Percentiles rank a stretch among this genome's conserved stretches.
Conservation (phyloP, 805 yeast genomes). For the Candida railenensis region DNA sequence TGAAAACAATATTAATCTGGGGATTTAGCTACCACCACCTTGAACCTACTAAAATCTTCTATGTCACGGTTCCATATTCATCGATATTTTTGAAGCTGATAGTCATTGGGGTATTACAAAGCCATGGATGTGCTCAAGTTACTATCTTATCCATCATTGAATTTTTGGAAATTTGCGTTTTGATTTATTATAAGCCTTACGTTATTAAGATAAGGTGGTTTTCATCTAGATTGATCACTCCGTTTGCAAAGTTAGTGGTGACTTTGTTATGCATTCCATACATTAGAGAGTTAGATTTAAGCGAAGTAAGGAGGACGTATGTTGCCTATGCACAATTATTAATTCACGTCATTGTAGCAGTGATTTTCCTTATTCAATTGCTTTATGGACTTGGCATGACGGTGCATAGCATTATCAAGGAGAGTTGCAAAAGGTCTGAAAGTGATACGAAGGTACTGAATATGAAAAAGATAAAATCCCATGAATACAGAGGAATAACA, state of each 20-base stretch:
- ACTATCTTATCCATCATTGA: slow-evolving; percentile 36
- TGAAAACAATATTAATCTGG: slow-evolving; percentile 48
- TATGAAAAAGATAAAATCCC: neutral
- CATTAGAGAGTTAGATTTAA: slow-evolving; percentile 29
- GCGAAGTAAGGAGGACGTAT: slow-evolving; percentile 39
- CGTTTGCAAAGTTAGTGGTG: slow-evolving; percentile 37
- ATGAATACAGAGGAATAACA: neutral
- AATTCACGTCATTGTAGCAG: slow-evolving; percentile 36
- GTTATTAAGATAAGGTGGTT: slow-evolving; percentile 26
- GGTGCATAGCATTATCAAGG: neutral
- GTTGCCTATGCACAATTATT: slow-evolving; percentile 44
- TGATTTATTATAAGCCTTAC: slow-evolving; percentile 26
- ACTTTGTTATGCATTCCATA: slow-evolving; percentile 45
- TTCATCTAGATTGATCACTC: slow-evolving; percentile 32
- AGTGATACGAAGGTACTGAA: neutral
- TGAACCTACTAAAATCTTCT: slow-evolving; percentile 41
- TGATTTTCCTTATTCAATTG: slow-evolving; percentile 27
- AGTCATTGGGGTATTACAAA: slow-evolving; percentile 45
- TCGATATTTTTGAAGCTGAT: slow-evolving; percentile 35
- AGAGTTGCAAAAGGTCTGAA: neutral
- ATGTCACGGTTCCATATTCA: slow-evolving; percentile 34
- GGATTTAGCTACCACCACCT: slow-evolving; percentile 42
- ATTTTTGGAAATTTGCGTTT: slow-evolving; percentile 19
- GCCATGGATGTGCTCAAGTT: slow-evolving; percentile 45
- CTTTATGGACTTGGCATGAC: slow-evolving; percentile 28